These are phyloP conservation scores for Phytopythium vexans DNA, from an alignment of 352 stramenopile genomes.

Conservation along the genomic window DNA sequence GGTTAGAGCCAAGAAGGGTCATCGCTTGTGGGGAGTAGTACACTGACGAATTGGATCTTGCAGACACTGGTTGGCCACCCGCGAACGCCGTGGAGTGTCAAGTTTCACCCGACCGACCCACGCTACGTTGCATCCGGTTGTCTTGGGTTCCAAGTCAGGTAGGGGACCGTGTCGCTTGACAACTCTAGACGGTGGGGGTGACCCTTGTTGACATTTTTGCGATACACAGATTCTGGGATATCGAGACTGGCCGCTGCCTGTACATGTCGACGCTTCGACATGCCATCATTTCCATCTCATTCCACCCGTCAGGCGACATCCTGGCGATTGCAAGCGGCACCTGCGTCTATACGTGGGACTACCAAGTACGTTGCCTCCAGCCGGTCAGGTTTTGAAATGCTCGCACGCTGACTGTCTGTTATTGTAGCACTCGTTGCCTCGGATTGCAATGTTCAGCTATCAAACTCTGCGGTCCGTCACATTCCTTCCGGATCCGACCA, in stretches of 20 bases:
- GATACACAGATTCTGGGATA: slow-evolving; percentile 75
- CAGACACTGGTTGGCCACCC: slow-evolving; percentile 84
- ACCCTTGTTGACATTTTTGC: no score
- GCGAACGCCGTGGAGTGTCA: slow-evolving; percentile 96
- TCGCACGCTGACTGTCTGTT: neutral
- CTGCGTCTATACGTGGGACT: slow-evolving; percentile 96
- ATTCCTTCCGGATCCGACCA: slow-evolving; percentile 88
- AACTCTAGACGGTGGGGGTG: no score
- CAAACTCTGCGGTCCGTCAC: slow-evolving; percentile 92
- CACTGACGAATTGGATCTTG: neutral
- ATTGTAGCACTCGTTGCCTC: slow-evolving; percentile 65
- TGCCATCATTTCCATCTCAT: slow-evolving; percentile 96
- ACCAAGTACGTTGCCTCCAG: slow-evolving; percentile 72
- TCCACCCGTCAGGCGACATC: slow-evolving; percentile 93
- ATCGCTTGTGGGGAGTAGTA: neutral
- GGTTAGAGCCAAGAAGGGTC: slow-evolving; percentile 17
- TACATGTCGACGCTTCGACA: slow-evolving; percentile 92
- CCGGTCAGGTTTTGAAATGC: neutral
- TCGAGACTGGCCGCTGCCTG: slow-evolving; percentile 89
- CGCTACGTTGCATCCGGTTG: slow-evolving; percentile 96
- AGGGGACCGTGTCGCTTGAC: slow-evolving; percentile 1
- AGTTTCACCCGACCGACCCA: slow-evolving; percentile 95
- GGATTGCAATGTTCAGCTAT: slow-evolving; percentile 88
- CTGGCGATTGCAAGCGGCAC: slow-evolving; percentile 94
- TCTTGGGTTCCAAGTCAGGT: slow-evolving; percentile 94